phyloP scores from a whole-genome alignment of 805 yeast genomes.

The Jamesozyma lodderae region DNA sequence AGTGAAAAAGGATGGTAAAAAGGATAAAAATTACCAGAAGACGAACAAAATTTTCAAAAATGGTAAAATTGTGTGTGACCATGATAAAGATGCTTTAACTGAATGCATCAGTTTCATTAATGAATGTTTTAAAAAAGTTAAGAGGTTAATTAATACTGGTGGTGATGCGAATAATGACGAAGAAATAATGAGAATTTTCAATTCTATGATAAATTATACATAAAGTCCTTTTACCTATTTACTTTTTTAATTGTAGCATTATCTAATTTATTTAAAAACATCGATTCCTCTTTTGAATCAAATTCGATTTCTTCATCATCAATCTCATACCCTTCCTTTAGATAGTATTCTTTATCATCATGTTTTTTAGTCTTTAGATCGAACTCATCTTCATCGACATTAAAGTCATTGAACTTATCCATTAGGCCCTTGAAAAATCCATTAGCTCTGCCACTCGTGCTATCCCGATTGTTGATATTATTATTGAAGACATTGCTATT shows the following conservation, averaged over 20 bases:
- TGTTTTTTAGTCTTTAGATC: constrained; percentile 13
- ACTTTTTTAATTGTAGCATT: background rate
- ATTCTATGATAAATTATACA: constrained; percentile 10
- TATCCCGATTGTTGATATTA: background rate
- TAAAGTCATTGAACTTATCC: constrained; percentile 28
- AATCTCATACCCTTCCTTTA: constrained; percentile 21
- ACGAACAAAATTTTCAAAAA: constrained; percentile 22
- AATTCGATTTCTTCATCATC: constrained; percentile 23
- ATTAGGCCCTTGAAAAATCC: constrained; percentile 16
- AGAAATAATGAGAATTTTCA: constrained; percentile 10
- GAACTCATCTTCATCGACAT: constrained; percentile 25
- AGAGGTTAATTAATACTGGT: constrained; percentile 7
- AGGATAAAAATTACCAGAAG: constrained; percentile 12
- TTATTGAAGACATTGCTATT: background rate
- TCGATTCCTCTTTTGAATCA: constrained; percentile 9
- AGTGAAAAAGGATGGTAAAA: constrained; percentile 16
- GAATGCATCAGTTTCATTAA: constrained; percentile 19
- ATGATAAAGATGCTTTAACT: background rate
- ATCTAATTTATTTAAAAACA: constrained; percentile 4
- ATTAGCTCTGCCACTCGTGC: background rate
- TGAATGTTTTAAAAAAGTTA: constrained; percentile 17
- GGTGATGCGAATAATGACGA: constrained; percentile 5
- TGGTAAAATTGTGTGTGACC: constrained; percentile 10
- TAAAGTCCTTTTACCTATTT: background rate
- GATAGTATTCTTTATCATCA: constrained; percentile 15